Evolutionary conservation across 768 basidiomycete genomes (phyloP).

Genomic region (Tulasnella sp.): DNA sequence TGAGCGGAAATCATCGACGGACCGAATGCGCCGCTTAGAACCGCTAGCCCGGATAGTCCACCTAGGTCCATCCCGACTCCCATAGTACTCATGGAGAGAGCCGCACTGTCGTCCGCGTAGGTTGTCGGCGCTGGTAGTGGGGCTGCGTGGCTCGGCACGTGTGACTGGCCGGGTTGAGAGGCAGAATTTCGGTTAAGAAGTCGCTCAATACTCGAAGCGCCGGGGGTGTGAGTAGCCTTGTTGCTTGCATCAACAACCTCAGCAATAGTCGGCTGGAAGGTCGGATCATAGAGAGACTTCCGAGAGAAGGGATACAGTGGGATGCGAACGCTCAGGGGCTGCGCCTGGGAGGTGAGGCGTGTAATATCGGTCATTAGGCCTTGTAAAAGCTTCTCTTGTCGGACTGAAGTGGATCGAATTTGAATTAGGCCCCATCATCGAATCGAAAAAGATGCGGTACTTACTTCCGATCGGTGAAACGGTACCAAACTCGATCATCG

Average conservation of each 20-base stretch:
- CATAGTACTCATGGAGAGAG: background rate
- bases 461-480: conserved; percentile 77
- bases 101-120: background rate
- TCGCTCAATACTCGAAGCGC: background rate
- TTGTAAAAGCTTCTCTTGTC: conserved; percentile 74
- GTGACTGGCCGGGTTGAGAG: background rate
- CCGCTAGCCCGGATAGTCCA: background rate
- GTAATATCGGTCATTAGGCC: conserved; percentile 81
- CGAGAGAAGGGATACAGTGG: conserved; percentile 33
- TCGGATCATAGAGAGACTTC: conserved; percentile 10
- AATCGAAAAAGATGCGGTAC: conserved; percentile 26
- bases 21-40: background rate
- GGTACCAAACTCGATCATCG: conserved; percentile 73
- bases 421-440: background rate
- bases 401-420: conserved; percentile 39
- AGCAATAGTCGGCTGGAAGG: conserved; percentile 8
- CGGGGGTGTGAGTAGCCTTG: background rate
- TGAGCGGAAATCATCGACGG: conserved; percentile 9
- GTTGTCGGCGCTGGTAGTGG: background rate
- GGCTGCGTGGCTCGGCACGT: conserved; percentile 7
- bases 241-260: conserved; percentile 14
- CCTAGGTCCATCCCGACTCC: conserved; percentile 10
- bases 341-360: conserved; percentile 69
- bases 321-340: conserved; percentile 70
- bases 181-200: background rate